Percentiles rank a stretch among this genome's conserved stretches.
These are phyloP conservation scores for Colletotrichum echinochloae DNA, from an alignment of 2,329 filamentous ascomycete genomes.

Conservation along the genomic window DNA sequence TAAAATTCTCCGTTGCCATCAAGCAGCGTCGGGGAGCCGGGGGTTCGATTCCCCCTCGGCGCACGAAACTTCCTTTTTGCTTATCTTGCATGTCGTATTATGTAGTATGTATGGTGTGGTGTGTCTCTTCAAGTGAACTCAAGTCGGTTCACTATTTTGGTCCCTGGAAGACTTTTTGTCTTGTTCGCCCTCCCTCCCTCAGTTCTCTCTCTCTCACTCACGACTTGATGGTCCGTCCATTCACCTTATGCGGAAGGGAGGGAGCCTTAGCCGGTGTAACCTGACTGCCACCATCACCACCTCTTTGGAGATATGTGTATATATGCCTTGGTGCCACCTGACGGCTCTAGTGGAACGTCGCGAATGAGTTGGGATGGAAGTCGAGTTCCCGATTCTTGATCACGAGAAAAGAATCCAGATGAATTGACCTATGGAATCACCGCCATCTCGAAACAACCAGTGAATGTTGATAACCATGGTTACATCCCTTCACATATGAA, in stretches of 20 bases:
- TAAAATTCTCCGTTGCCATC: constrained; percentile 28
- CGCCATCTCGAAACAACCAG: not conserved
- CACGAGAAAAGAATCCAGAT: no score
- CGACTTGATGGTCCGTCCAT: not conserved
- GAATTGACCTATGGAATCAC: not conserved
- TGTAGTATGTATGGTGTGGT: no score
- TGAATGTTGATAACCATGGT: not conserved
- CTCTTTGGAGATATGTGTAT: not conserved
- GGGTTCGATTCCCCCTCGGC: constrained; percentile 28
- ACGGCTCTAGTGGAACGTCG: not conserved
- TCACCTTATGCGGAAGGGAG: no score
- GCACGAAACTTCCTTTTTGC: not conserved
- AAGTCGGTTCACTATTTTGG: no score
- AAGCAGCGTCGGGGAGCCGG: constrained; percentile 25
- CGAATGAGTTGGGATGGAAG: not conserved
- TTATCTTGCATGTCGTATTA: no score
- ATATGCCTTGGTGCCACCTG: no score
- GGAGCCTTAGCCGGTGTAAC: no score
- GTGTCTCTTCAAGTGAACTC: not conserved
- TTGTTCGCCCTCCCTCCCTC: not conserved
- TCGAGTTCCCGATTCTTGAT: not conserved
- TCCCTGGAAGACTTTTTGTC: not conserved
- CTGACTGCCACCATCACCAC: no score
- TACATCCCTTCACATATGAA: not conserved
- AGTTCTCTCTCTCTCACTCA: no score